Conservation (phyloP, 805 yeast species). For the Monosporozyma solicola region DNA sequence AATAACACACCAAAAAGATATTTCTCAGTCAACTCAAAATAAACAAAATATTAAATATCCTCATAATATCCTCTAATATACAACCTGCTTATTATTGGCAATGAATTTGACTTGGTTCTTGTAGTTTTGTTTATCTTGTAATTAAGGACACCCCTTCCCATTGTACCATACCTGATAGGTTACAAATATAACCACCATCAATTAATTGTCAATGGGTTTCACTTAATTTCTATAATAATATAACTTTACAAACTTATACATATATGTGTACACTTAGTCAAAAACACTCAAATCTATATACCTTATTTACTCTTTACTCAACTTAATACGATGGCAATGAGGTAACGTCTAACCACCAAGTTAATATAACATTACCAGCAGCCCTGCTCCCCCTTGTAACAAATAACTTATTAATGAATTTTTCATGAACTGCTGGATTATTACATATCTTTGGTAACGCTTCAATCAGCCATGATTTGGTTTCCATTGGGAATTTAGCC, state of each 20-base stretch:
- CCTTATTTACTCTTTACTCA: background rate
- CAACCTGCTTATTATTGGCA: no score
- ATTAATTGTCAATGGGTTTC: no score
- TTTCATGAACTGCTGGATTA: constrained; percentile 30
- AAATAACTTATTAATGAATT: constrained; percentile 46
- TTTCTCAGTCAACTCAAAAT: no score
- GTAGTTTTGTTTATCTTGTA: no score
- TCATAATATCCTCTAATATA: no score
- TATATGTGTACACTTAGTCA: background rate
- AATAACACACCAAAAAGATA: no score
- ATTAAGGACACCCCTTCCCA: no score
- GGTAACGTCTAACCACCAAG: constrained; percentile 57
- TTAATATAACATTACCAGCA: constrained; percentile 48
- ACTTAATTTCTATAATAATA: no score
- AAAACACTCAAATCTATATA: background rate
- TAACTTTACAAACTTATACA: background rate
- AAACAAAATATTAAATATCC: no score
- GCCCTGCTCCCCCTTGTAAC: constrained; percentile 59
- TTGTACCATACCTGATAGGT: no score
- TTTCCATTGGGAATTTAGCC: constrained; percentile 40
- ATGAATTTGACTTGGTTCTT: no score
- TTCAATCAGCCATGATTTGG: constrained; percentile 40
- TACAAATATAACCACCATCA: no score
- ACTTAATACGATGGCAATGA: constrained; percentile 30
- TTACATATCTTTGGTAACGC: constrained; percentile 22